phyloP scores from a whole-genome alignment of 192 early-diverging fungal species.

The Gigaspora rosea region DNA sequence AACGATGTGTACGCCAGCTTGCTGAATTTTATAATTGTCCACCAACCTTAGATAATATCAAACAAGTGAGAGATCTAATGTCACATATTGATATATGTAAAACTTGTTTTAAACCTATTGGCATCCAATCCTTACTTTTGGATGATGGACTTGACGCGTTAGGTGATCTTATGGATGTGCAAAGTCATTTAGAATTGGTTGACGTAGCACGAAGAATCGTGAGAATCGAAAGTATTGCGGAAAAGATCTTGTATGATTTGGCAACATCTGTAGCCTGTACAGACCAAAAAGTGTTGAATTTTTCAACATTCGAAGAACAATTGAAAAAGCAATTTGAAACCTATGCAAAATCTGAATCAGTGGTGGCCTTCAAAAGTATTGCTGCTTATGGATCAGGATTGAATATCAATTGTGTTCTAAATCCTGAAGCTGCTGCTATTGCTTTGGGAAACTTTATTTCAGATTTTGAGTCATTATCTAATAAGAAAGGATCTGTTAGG shows the following conservation, averaged over 20 bases:
- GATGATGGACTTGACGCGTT: conserved; percentile 18
- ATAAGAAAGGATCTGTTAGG: not conserved
- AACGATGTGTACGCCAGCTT: conserved; percentile 3
- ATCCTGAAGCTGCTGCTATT: not conserved
- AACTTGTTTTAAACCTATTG: conserved; percentile 7
- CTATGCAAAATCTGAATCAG: conserved; percentile 8
- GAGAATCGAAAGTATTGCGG: conserved; percentile 23
- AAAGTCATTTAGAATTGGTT: conserved; percentile 17
- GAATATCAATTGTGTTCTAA: not conserved
- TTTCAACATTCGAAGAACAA: not conserved
- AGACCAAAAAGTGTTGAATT: not conserved
- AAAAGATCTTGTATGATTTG: conserved; percentile 10
- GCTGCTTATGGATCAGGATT: conserved; percentile 25
- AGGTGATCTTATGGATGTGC: not conserved
- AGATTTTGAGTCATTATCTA: not conserved
- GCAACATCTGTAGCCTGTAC: not conserved
- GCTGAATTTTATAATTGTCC: conserved; percentile 13
- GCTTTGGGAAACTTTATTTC: not conserved
- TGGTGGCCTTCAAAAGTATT: conserved; percentile 28
- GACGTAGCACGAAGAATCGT: conserved; percentile 1
- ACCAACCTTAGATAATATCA: not conserved
- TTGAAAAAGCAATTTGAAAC: not conserved
- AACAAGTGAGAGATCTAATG: not conserved
- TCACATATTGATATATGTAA: conserved; percentile 12
- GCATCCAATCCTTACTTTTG: conserved; percentile 21